Evolutionary conservation across 106 monocot genomes (phyloP).

Genomic region (Chionographis japonica): DNA sequence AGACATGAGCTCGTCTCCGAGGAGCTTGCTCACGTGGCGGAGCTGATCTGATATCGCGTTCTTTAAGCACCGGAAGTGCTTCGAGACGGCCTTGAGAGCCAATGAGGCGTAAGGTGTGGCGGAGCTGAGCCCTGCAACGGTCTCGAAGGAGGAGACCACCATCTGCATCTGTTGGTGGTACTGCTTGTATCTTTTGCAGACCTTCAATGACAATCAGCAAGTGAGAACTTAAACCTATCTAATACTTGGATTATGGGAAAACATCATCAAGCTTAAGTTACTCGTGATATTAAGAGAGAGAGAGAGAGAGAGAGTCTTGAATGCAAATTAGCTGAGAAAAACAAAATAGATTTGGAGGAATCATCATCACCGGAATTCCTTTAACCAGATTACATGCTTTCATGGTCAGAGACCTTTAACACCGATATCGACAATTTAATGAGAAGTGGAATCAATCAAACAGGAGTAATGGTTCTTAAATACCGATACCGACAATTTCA

Average conservation of each 20-base stretch:
- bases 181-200: slow-evolving; percentile 72
- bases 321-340: too few relatives aligned
- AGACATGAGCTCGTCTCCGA: slow-evolving; percentile 37
- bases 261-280: too few relatives aligned
- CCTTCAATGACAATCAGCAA: slow-evolving; percentile 14
- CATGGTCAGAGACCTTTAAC: too few relatives aligned
- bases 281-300: neutral
- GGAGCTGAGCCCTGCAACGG: slow-evolving; percentile 46
- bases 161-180: slow-evolving; percentile 75
- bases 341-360: too few relatives aligned
- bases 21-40: slow-evolving; percentile 33
- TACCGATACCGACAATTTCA: too few relatives aligned
- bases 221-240: neutral
- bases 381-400: too few relatives aligned
- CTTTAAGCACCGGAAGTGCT: slow-evolving; percentile 49
- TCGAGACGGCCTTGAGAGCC: slow-evolving; percentile 56
- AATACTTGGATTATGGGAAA: too few relatives aligned
- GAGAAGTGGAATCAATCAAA: too few relatives aligned
- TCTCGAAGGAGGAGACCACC: slow-evolving; percentile 66
- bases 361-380: too few relatives aligned
- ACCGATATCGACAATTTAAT: too few relatives aligned
- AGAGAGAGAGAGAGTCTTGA: too few relatives aligned
- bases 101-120: slow-evolving; percentile 54
- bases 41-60: slow-evolving; percentile 52
- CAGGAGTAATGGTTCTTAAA: too few relatives aligned